Evolutionary conservation across 768 basidiomycete species (phyloP), one percentile per base, ranked within the genome.

Genomic region (Pulveroboletus ravenelii): DNA sequence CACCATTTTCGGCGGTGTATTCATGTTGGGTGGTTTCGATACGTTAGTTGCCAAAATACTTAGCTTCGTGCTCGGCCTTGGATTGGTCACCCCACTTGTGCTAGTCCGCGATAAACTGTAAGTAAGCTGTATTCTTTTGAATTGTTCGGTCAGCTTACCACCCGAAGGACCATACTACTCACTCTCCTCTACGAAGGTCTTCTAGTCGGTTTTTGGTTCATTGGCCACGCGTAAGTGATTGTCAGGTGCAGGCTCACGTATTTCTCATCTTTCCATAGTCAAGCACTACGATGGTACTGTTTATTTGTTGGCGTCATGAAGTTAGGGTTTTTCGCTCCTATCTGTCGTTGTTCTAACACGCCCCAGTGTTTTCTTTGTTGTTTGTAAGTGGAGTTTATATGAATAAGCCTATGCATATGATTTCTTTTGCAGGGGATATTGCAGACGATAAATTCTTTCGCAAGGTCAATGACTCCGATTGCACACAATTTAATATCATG

Each of bases 371-470:
- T 82, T 94, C 50, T 97, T 90, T 59, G 90, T 91, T 40, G 78
- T 96, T 48, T 95, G 93, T 89, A 57, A 63, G 85, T 72, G 18
- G 37, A 9, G 14, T 46, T 25, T 37, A 18, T 36, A n/a, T n/a
- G 32, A 36, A 41, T 10, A 15, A n/a, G 7, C 8, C 35, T 25
- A 42, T 20, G 13, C 31, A 40, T 41, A 37, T 36, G 10, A 46
- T 44, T 44, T 41, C 45, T 41, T 56, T 45, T 20, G 51, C 60
- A 92, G 89, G 89, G 93, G 93, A 97, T 63, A 85, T 94, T 40
- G 82, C 90, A 39, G 94, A 97, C 65, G 93, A 97, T 63, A 79
- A 89, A 49, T 91, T 94, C 71, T 96, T 94, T 70, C 89, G 93
- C 63, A 95, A 95, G 74, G 78, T 84, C 25, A 95, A 95, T 62